Percentiles rank a stretch among this genome's conserved stretches.
These are phyloP conservation scores for Harrya chromipes DNA, from an alignment of 768 basidiomycete genomes.

Conservation along the genomic window DNA sequence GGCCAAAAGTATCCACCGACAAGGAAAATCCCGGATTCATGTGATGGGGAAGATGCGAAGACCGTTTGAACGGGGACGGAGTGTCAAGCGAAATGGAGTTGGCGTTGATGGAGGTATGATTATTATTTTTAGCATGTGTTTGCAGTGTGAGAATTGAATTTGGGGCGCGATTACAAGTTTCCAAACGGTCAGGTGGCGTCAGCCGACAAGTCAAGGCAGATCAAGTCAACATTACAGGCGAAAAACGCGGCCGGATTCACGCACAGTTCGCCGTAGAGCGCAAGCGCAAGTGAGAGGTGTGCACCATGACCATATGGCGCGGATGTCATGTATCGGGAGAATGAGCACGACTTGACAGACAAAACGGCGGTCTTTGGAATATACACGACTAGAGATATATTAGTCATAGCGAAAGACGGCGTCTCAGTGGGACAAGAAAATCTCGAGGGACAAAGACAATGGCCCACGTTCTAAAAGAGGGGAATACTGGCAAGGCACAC, in stretches of 20 bases:
- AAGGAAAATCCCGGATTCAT: constrained; percentile 28
- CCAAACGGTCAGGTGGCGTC: constrained; percentile 8
- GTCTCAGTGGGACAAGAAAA: neutral
- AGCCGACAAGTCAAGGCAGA: constrained; percentile 4
- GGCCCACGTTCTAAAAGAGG: constrained; percentile 3
- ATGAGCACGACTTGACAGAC: constrained; percentile 54
- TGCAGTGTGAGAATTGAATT: constrained; percentile 10
- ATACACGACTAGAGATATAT: constrained; percentile 48
- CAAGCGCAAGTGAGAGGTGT: constrained; percentile 58
- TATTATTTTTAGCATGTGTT: constrained; percentile 17
- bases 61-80: constrained; percentile 9
- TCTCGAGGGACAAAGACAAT: neutral
- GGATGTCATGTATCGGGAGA: constrained; percentile 42
- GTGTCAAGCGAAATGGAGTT: constrained; percentile 17
- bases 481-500: neutral
- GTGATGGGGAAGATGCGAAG: constrained; percentile 8
- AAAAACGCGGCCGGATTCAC: constrained; percentile 21
- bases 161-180: constrained; percentile 2
- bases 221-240: constrained; percentile 5
- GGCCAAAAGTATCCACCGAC: constrained; percentile 10
- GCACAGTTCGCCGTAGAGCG: constrained; percentile 65
- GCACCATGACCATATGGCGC: constrained; percentile 56
- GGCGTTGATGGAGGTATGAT: constrained; percentile 8
- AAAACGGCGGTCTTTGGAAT: constrained; percentile 64
- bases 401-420: neutral